Conservation (phyloP, 2,329 filamentous ascomycete genomes). For the Colletotrichum cuscutae region DNA sequence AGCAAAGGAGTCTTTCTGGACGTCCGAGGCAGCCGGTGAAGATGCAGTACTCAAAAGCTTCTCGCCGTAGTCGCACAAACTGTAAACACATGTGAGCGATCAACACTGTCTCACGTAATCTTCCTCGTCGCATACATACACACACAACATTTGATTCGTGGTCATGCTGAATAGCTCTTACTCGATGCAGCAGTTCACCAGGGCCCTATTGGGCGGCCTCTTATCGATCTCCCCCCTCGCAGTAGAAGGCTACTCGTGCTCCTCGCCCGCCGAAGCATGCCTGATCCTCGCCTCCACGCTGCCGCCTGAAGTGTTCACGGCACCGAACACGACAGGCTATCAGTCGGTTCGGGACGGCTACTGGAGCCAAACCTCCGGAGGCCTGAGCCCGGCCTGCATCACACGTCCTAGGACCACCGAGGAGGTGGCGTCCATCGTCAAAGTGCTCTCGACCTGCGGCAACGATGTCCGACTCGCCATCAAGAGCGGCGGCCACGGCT, state of each 20-base stretch:
- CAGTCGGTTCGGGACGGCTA: background rate
- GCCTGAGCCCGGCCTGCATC: background rate
- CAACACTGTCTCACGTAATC: background rate
- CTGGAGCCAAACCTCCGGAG: background rate
- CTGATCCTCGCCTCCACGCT: background rate
- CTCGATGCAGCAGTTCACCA: background rate
- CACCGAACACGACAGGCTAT: background rate
- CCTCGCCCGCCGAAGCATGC: background rate
- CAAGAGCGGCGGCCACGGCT: background rate
- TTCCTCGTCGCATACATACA: background rate
- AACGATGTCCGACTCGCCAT: background rate
- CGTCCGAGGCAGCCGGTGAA: background rate
- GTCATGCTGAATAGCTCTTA: background rate
- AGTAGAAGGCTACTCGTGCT: background rate
- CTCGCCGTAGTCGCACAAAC: background rate
- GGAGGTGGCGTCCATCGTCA: background rate
- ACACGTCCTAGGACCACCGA: background rate
- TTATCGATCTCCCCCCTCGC: background rate
- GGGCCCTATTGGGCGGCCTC: background rate
- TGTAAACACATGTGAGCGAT: no score
- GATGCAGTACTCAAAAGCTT: background rate
- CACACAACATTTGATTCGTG: background rate
- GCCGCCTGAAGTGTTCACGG: background rate
- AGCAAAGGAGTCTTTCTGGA: background rate
- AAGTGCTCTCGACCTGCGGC: background rate